Evolutionary conservation across 2,329 filamentous ascomycete species (phyloP).

Genomic region (Exophiala viscosa): DNA sequence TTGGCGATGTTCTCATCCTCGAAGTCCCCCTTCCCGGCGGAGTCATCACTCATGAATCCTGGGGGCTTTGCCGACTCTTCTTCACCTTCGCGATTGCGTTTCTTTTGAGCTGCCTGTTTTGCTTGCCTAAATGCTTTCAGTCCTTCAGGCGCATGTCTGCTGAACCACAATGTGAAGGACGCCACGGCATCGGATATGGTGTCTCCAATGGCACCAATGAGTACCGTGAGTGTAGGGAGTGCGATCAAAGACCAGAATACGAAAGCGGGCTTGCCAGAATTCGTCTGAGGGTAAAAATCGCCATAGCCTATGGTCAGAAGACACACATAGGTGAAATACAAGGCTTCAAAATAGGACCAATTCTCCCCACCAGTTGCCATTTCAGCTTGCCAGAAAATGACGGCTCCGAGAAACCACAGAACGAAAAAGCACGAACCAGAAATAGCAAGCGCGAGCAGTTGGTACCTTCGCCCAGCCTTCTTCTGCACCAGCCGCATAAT

Average conservation of each 20-base stretch:
- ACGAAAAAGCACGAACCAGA: constrained; percentile 39
- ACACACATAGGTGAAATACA: constrained; percentile 40
- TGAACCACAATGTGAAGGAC: background rate
- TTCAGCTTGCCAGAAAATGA: constrained; percentile 38
- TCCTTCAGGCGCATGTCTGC: background rate
- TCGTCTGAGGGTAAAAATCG: constrained; percentile 34
- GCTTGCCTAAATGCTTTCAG: background rate
- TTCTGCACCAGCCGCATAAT: constrained; percentile 45
- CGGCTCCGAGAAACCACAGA: constrained; percentile 43
- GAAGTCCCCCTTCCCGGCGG: background rate
- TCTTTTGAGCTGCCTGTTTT: background rate
- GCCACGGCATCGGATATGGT: constrained; percentile 29
- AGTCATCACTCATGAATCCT: background rate
- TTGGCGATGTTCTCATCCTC: constrained; percentile 1
- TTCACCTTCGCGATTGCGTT: constrained; percentile 1
- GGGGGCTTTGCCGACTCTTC: background rate
- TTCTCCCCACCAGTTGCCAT: constrained; percentile 14
- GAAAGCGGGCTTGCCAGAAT: constrained; percentile 38
- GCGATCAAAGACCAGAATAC: constrained; percentile 41
- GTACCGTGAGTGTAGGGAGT: constrained; percentile 38
- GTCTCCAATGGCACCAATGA: constrained; percentile 40
- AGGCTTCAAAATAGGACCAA: constrained; percentile 38
- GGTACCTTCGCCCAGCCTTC: constrained; percentile 37
- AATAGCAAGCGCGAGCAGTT: constrained; percentile 39
- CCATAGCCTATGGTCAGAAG: constrained; percentile 42